Base-by-base conservation (phyloP, 2,329 filamentous ascomycete genomes). In the Aspergillus texensis region DNA sequence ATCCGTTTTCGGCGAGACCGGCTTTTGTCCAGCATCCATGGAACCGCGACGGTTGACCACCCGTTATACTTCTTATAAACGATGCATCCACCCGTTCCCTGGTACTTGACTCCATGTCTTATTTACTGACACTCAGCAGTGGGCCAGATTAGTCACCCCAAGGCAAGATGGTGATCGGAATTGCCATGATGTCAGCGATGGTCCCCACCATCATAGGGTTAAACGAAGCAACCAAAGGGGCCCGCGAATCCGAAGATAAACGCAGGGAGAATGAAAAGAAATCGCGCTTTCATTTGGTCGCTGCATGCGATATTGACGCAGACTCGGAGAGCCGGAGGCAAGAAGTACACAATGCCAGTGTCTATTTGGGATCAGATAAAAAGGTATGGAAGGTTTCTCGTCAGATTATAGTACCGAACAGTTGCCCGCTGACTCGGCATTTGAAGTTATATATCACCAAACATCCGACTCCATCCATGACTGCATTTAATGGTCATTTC, bases 161-260 rank as follows among this genome's bases (percentile, higher is more conserved):
- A 24, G 10, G 41, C 45, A 64, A 62, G 30, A 64, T 64, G 62
- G 59, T 62, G 2, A 45, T 64, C 14, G 62, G 62, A 32, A 55
- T 64, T 24, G 55, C 57, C 2, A 59, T 64, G 62, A 62, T 64
- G 55, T 39, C 62, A 30, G 62, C 62, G 30, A 64, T 64, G 59
- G 41, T 62, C 55, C 62, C 62, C 16, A 64, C 62, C 1, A 53
- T 62, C 45, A 50, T 58, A 24, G 62, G 62, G 14, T n/a, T 64
- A 39, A 64, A 62, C 41, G 62, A 64, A 26, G 62, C 62, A 5
- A 56, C 52, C 36, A 52, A 58, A 28, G 59, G 62, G 10, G 57
- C 58, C 8, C 59, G 53, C 24, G 55, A 64, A 11, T 57, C 45
- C 10, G 62, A 64, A 30, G 48, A 58, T 2, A 53, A 58, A 41